Base-by-base conservation (phyloP, 169 alveolate species). In the Cytauxzoon felis region DNA sequence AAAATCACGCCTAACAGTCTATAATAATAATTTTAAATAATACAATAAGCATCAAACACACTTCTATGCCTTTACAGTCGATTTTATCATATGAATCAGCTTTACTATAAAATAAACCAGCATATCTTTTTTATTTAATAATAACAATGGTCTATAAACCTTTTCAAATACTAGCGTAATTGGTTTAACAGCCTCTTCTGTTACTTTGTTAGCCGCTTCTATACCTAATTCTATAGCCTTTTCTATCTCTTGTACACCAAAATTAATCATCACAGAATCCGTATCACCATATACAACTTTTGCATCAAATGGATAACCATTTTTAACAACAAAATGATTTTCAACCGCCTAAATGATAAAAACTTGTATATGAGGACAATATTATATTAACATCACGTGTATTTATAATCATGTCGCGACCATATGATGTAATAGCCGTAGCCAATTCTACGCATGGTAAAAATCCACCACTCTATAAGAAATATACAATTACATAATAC, bases 251-350 rank as follows among this genome's bases (percentile, higher is more conserved):
- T 81, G 75, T 7, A 90, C 93, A 16, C 99, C 99, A 65, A 97
- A 97, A 73, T 94, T 91, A 45, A 97, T 95, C 99, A 97, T 96
- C 5, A 97, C 99, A n/a, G 99, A 95, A 82, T 97, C 99, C 13
- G 99, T 97, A 80, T 97, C 99, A 8, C 99, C 99, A 80, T 97
- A 97, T 16, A 95, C 91, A 29, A 95, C 98, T 24, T 86, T 73
- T 2, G 98, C 92, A 76, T 97, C 95, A 69, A 67, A 67, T 27
- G 85, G 78, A 84, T 89, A 95, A 47, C 98, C 98, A 83, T 95
- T 95, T 49, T 69, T 71, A 41, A 56, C 88, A 32, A 76, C 87
- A 76, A 88, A 96, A 47, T 87, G 81, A 19, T 81, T 76, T 23
- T 88, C 89, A 0, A 96, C 94, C 11, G 75, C 66, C 63, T 50